Evolutionary conservation across 768 basidiomycete genomes (phyloP), one percentile per base, ranked within the genome.

Genomic region (Neoboletus magnificus): DNA sequence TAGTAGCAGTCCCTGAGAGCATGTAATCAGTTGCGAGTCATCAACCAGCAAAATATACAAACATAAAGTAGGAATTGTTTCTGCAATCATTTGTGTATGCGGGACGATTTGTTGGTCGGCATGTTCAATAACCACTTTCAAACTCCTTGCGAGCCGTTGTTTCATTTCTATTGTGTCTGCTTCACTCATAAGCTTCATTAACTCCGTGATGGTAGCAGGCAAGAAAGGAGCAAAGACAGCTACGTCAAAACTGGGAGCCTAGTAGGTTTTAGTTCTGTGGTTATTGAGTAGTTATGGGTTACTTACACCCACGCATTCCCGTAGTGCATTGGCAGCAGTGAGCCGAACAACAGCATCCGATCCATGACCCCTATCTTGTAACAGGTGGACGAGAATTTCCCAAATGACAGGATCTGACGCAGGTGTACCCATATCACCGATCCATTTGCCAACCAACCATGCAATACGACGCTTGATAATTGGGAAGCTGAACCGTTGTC

Each of bases 391-490:
- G 1, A 98, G 77, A 30, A 93, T 79, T 58, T 91, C 81, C 92
- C 93, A 98, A 29, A 94, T 74, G 50, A 78, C 73, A 2, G 82
- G 74, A 56, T 87, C 83, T 44, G 82, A 82, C 1, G 83, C 77
- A 15, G 79, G 74, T 20, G 79, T 71, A 58, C 84, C 84, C 54
- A 81, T 79, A 45, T 93, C 88, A 15, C 82, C 76, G 33, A 93
- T 79, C 89, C 92, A 93, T 77, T 86, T 89, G 25, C 95, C 94
- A 44, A 98, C 81, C 5, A 98, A 75, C 93, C 94, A 97, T 1
- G 95, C 93, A 60, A 98, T 89, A 32, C 95, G 83, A n/a, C 93
- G 83, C 70, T 98, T 96, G 57, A 98, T 82, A 51, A 98, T 89
- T 1, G 91, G 89, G 67, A 89, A 93, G 54, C 94, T 96, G 54